Evolutionary conservation across 2,329 filamentous ascomycete genomes (phyloP).

Genomic region (Pseudovirgaria hyperparasitica): DNA sequence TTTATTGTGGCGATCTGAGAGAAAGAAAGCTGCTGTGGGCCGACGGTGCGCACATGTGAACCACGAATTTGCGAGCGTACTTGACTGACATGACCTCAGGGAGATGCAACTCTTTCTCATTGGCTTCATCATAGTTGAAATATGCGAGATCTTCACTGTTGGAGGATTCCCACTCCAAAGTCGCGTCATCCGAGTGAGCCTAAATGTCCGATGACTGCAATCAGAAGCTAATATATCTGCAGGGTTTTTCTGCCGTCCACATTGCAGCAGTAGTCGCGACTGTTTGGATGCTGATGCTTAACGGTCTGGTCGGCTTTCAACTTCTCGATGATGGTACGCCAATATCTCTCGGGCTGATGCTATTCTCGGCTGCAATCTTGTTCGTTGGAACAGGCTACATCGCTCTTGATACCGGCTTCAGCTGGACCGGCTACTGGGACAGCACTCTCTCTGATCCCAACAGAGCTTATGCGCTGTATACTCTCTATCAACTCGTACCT

Average conservation of each 20-base stretch:
- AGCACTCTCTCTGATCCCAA: conserved; percentile 35
- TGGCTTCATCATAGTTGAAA: conserved; percentile 73
- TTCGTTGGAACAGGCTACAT: conserved; percentile 93
- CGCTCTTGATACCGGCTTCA: conserved; percentile 80
- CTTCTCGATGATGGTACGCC: conserved; percentile 86
- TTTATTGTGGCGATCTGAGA: conserved; percentile 68
- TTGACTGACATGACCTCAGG: conserved; percentile 36
- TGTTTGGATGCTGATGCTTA: conserved; percentile 82
- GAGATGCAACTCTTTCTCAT: conserved; percentile 94
- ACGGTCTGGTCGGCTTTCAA: conserved; percentile 86
- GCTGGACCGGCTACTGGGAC: conserved; percentile 71
- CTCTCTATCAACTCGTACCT: conserved; percentile 82
- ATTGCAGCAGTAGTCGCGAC: conserved; percentile 81
- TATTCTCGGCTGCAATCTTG: conserved; percentile 55
- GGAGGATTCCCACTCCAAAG: conserved; percentile 70
- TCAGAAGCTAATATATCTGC: conserved; percentile 5
- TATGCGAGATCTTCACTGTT: conserved; percentile 94
- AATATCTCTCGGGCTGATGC: conserved; percentile 64
- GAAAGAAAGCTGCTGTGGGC: conserved; percentile 86
- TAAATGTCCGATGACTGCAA: neutral
- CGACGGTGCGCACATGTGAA: conserved; percentile 51
- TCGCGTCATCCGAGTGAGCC: conserved; percentile 57
- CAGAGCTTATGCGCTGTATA: conserved; percentile 76
- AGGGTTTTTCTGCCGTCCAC: conserved; percentile 84
- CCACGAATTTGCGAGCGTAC: conserved; percentile 2